A percentile compares a stretch with the other conserved stretches of the same genome.
phyloP scores from a whole-genome alignment of 2,329 filamentous ascomycete genomes.

The Fusarium pseudonygamai region DNA sequence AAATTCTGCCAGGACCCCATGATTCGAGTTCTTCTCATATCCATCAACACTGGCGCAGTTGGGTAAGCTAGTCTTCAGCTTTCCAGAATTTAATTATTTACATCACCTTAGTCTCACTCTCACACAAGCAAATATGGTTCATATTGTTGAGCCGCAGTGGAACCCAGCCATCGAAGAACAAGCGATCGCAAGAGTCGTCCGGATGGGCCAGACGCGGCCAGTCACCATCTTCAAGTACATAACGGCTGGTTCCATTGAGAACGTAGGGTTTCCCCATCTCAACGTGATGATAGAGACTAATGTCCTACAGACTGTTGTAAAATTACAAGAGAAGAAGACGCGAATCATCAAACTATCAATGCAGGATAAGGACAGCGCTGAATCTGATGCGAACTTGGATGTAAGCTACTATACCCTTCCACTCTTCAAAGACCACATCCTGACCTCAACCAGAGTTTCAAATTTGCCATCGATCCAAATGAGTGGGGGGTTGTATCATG shows the following conservation, averaged over 20 bases:
- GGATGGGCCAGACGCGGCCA: neutral
- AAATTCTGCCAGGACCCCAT: neutral
- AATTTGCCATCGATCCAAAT: neutral
- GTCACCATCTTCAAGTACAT: neutral
- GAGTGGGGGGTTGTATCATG: neutral
- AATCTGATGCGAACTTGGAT: neutral
- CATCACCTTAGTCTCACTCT: neutral
- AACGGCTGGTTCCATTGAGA: neutral
- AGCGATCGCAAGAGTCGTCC: neutral
- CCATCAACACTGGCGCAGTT: conserved; percentile 7
- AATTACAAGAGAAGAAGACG: conserved; percentile 1
- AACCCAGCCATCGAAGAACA: conserved; percentile 2
- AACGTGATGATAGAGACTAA: accelerated
- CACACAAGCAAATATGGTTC: neutral
- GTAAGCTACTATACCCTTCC: accelerated
- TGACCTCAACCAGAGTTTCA: neutral
- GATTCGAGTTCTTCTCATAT: conserved; percentile 4
- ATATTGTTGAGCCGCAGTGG: neutral
- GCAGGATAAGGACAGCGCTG: neutral
- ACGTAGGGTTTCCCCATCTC: accelerated
- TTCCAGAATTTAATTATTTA: too few species aligned
- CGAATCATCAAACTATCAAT: conserved; percentile 10
- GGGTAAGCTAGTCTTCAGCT: neutral
- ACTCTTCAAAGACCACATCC: accelerated
- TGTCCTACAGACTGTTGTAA: accelerated